Evolutionary conservation across 345 rosid genomes (phyloP).

Genomic region (Psidium friedrichsthalianum): DNA sequence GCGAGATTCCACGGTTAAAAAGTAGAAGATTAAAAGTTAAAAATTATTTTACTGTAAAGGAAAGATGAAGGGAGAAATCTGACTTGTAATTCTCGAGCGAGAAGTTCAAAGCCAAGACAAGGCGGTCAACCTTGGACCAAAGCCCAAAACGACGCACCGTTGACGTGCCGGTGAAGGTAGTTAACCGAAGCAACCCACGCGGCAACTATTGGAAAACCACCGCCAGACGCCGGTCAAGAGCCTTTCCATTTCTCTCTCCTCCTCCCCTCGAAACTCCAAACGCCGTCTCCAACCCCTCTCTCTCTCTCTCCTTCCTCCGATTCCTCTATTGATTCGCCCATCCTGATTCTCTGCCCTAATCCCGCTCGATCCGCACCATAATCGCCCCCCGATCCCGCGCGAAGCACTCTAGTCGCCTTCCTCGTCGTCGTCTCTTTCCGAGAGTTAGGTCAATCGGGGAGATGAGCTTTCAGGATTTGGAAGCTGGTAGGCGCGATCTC

Average conservation of each 20-base stretch:
- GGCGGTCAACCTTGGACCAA: accelerated
- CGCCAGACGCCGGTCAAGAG: neutral
- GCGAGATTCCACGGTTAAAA: neutral
- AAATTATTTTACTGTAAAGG: neutral
- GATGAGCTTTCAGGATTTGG: conserved; percentile 13
- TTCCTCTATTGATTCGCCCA: neutral
- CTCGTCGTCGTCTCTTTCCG: neutral
- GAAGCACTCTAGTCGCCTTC: neutral
- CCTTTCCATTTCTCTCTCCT: neutral
- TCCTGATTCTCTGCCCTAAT: neutral
- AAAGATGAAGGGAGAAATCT: neutral
- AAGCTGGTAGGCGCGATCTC: conserved; percentile 5
- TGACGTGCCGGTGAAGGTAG: neutral
- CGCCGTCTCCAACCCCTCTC: neutral
- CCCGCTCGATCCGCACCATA: neutral
- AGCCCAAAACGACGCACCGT: neutral
- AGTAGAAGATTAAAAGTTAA: neutral
- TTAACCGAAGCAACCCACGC: neutral
- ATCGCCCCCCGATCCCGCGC: neutral
- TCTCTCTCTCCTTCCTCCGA: neutral
- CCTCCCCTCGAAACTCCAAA: neutral
- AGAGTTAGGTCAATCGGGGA: neutral
- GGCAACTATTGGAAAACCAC: neutral
- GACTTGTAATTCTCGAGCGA: neutral
- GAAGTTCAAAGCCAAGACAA: neutral